Conservation (phyloP, 257 asterid species). For the Forsythia viridissima region DNA sequence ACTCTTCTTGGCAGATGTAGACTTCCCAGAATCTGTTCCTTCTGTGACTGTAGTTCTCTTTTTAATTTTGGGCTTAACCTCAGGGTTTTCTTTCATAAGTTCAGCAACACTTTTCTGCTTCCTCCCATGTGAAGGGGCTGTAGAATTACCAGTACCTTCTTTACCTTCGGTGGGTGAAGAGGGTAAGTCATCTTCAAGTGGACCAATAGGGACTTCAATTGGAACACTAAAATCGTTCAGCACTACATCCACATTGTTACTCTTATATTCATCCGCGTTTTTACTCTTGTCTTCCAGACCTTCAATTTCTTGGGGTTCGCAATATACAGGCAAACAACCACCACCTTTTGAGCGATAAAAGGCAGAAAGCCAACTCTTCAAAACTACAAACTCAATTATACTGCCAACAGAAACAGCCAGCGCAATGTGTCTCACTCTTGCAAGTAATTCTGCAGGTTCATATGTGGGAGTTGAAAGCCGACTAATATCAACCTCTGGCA, state of each 20-base stretch:
- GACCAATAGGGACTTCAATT: constrained; percentile 46
- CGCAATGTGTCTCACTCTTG: constrained; percentile 31
- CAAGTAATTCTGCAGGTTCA: constrained; percentile 44
- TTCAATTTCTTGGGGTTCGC: constrained; percentile 48
- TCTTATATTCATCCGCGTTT: constrained; percentile 36
- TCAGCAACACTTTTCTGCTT: constrained; percentile 78
- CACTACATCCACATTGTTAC: constrained; percentile 1
- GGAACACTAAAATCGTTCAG: constrained; percentile 34
- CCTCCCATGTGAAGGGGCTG: constrained; percentile 36
- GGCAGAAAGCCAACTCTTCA: constrained; percentile 67
- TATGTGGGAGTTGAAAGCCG: constrained; percentile 40
- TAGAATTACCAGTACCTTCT: constrained; percentile 21
- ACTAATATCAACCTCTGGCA: constrained; percentile 51
- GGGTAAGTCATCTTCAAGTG: constrained; percentile 38
- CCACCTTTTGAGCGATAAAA: constrained; percentile 49
- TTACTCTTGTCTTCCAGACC: constrained; percentile 59
- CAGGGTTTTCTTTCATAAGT: constrained; percentile 39
- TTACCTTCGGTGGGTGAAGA: constrained; percentile 21
- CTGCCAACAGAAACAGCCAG: constrained; percentile 26
- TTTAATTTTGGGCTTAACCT: constrained; percentile 19
- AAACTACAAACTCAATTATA: constrained; percentile 45
- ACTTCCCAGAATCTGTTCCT: constrained; percentile 7
- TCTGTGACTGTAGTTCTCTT: constrained; percentile 19
- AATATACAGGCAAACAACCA: constrained; percentile 28
- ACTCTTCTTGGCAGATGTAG: constrained; percentile 29